Evolutionary conservation across 2,329 filamentous ascomycete species (phyloP), one percentile per base, ranked within the genome.

Genomic region (Cordyceps pruinosa): DNA sequence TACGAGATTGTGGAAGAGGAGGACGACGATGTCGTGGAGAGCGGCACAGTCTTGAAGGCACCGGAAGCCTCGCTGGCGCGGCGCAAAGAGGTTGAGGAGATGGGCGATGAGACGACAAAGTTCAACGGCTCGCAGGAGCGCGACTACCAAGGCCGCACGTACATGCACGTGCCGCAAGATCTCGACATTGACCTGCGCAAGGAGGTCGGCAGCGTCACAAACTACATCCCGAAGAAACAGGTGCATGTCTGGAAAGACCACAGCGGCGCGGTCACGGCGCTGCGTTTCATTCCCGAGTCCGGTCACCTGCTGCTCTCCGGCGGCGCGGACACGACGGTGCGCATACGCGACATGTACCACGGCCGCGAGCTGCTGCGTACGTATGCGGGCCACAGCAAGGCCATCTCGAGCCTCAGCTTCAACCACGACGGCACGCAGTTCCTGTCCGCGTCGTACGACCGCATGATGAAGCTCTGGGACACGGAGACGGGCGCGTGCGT

Each of bases 381-480:
- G n/a, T 99, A 89, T 73, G 85, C 85, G 19, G 94, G 94, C 10
- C 94, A 99, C 71, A 86, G 81, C 34, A 97, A 97, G 73, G 88
- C 90, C 19, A 79, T 97, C 26, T 93, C 92, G 28, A 93, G 97
- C 68, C 84, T 94, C 45, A 88, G 88, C 64, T 97, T 97, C 81
- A 91, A 92, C 66, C 80, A 79, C 4, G 81, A 84, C 32, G 94
- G 94, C 53, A 88, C 84, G 12, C 88, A 88, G 56, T 99, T 99
- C 77, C 75, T 99, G 26, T 92, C 92, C 3, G 88, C 89, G 1
- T 94, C 90, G 17, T 99, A 95, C 71, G 94, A 99, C 71, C 88
- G 93, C 55, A 88, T 90, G 76, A 97, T 97, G 77, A 97, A 97
- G 74, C 80, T 99, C 30, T 99, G 94, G 94, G 94, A 99, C 66